Base-by-base conservation (phyloP, 2,329 filamentous ascomycete genomes). In the Aureobasidium pullulans region DNA sequence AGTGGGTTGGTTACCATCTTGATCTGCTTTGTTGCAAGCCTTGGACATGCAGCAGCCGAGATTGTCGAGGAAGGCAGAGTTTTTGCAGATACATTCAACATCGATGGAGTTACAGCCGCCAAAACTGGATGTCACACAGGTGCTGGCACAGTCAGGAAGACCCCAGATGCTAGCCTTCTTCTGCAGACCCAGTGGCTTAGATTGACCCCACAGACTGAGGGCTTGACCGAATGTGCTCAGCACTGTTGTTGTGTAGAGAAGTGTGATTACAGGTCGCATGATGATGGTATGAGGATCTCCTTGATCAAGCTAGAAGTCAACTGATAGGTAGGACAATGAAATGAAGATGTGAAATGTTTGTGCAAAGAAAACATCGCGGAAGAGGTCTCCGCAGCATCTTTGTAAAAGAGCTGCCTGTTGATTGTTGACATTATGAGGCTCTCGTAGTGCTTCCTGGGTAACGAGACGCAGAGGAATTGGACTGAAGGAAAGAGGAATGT, bases 31-130 rank as follows among this genome's bases (percentile, higher is more conserved):
- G 56, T 62, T 62, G 64, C 75, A 77, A 5, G 62, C 61, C 23
- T 64, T 62, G 53, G 68, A 67, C 39, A 77, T 73, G 63, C 75
- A 77, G 70, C 75, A 77, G 2, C 73, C 71, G 31, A 77, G 65
- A 11, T 64, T 66, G 40, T 60, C 50, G 57, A 77, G 71, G 36
- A 73, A 67, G 3, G 63, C 62, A 2, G 58, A 61, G 67, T 74
- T 75, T 29, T 63, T 64, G 66, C 75, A 77, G 62, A 77, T 75
- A 65, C 75, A 77, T 37, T 67, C 65, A 54, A 76, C 69, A 52
- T 76, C 72, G 60, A 76, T 62, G 6, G 65, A 61, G 40, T 62
- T 60, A 66, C 75, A 77, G 56, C 67, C 69, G 43, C 71, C 73
- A 36, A 73, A 72, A 58, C 65, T 65, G 63, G 61, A 67, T 39